Conservation (phyloP, 192 early-diverging fungal genomes). For the Coemansia sp. region DNA sequence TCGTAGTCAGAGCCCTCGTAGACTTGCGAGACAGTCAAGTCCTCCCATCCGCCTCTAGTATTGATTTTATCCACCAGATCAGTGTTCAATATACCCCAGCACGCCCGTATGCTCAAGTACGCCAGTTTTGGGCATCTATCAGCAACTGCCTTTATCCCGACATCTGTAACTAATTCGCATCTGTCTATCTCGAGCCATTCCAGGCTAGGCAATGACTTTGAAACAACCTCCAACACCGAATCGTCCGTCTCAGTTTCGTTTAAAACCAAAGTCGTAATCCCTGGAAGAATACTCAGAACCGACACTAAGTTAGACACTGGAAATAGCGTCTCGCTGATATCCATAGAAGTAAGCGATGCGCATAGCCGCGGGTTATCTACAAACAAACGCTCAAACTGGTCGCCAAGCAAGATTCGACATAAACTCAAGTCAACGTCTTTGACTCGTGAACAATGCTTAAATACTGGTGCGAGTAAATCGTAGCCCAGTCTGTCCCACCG, state of each 20-base stretch:
- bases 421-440: slow-evolving; percentile 20
- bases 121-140: not conserved
- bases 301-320: not conserved
- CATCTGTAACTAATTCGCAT: not conserved
- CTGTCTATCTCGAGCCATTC: not conserved
- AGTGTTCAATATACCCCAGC: slow-evolving; percentile 3
- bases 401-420: slow-evolving; percentile 18
- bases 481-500: slow-evolving; percentile 33
- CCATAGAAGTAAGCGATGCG: slow-evolving; percentile 4
- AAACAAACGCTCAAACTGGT: slow-evolving; percentile 15
- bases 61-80: slow-evolving; percentile 8
- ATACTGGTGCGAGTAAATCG: slow-evolving; percentile 9
- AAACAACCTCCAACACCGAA: not conserved
- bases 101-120: not conserved
- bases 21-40: not conserved
- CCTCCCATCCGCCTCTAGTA: slow-evolving; percentile 5
- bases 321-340: slow-evolving; percentile 24
- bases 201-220: not conserved
- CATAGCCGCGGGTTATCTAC: not conserved
- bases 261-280: not conserved
- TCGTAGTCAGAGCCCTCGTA: not conserved
- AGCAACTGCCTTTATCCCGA: not conserved
- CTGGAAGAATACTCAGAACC: slow-evolving; percentile 10
- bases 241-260: slow-evolving; percentile 13
- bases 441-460: slow-evolving; percentile 10